Evolutionary conservation across 2,329 filamentous ascomycete genomes (phyloP), one percentile per base, ranked within the genome.

Genomic region (Neonectria faginata): DNA sequence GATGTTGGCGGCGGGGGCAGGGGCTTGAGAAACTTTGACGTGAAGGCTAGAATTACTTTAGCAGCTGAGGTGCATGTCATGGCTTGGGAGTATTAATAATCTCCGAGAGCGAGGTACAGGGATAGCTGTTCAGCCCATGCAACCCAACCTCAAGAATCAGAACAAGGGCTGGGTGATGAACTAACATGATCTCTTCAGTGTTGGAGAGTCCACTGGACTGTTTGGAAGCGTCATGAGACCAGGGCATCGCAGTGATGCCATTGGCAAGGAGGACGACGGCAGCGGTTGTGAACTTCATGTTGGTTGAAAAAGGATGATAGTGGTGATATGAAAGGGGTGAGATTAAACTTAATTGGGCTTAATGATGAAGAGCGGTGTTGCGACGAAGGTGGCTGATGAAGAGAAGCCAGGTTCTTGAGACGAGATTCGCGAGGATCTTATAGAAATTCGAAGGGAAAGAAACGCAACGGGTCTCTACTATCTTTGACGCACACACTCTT

Each of bases 151-250:
- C 31, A 33, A 39, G 7, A 4, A n/a, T 5, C 4, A 11, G 16
- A 39, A 22, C 6, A 44, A 11, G 8, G 22, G 4, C 2, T 41
- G 8, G 10, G n/a, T 22, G 1, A 3, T 12, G 27, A 14, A 16
- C 53, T 10, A 60, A 69, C 67, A 65, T 70, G 53, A 70, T 70
- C n/a, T 70, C 67, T 14, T 67, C 67, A 1, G 60, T 27, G 11
- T 22, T 20, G n/a, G 31, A 3, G 3, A 33, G 42, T 4, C 27
- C 27, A 14, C 4, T 18, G 7, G 55, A 3, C 18, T 45, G 20
- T 18, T 18, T 58, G 3, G 33, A 2, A 8, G 12, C 52, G 16
- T n/a, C 8, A 14, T 47, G 31, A 22, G 62, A 56, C 68, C 65
- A 70, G 7, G 68, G 68, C 67, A 70, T 68, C 12, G 68, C 68